phyloP scores from a whole-genome alignment of 2,329 filamentous ascomycete species.

The Sphaerulina vaccinii region DNA sequence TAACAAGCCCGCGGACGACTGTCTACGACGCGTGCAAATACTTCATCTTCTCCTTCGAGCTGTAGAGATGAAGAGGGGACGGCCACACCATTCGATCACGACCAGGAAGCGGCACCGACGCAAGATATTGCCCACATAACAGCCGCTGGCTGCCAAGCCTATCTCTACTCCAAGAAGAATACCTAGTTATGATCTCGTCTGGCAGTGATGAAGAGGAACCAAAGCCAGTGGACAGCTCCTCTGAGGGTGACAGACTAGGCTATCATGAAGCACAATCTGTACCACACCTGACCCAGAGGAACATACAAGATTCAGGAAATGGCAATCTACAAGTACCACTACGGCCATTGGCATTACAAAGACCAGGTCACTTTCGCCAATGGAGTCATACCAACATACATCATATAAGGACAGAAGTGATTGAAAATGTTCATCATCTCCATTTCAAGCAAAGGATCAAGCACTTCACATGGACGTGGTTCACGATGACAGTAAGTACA shows the following conservation, averaged over 20 bases:
- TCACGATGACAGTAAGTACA: conserved; percentile 56
- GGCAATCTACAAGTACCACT: not conserved
- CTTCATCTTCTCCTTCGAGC: no score
- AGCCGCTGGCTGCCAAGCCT: no score
- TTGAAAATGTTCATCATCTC: conserved; percentile 36
- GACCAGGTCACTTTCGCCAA: conserved; percentile 3
- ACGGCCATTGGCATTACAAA: not conserved
- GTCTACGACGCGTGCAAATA: no score
- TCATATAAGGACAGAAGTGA: conserved; percentile 3
- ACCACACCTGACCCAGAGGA: not conserved
- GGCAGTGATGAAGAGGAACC: not conserved
- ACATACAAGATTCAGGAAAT: not conserved
- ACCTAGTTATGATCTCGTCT: conserved; percentile 2
- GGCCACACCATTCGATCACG: no score
- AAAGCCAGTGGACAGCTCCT: conserved; percentile 2
- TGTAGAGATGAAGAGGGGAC: no score
- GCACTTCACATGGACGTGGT: conserved; percentile 76
- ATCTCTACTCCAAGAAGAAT: no score
- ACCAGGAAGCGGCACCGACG: not conserved
- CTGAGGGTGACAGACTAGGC: not conserved
- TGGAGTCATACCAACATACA: conserved; percentile 19
- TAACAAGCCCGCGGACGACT: no score
- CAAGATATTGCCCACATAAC: not conserved
- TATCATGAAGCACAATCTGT: not conserved
- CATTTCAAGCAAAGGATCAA: conserved; percentile 56